These are phyloP conservation scores for Ascochyta lentis DNA, from an alignment of 2,329 filamentous ascomycete genomes.

Conservation along the genomic window DNA sequence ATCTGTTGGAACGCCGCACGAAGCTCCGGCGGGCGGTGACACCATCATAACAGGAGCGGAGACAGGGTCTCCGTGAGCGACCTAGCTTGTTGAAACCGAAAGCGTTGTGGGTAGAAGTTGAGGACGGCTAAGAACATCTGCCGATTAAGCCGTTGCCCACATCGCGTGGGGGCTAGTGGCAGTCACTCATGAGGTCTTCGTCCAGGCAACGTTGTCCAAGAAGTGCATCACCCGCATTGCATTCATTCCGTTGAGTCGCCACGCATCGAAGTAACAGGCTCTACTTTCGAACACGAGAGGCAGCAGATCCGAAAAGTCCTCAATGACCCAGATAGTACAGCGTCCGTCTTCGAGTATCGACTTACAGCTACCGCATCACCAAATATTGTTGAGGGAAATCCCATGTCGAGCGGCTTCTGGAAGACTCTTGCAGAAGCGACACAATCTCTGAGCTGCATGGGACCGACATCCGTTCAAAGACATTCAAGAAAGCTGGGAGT, in stretches of 20 bases:
- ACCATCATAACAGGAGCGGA: constrained; percentile 10
- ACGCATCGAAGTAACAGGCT: not conserved
- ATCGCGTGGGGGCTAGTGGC: not conserved
- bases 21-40: constrained; percentile 4
- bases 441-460: not conserved
- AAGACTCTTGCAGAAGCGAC: not conserved
- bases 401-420: not conserved
- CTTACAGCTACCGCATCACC: not conserved
- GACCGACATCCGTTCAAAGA: not conserved
- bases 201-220: not conserved
- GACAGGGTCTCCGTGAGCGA: constrained; percentile 8
- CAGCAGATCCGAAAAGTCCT: not conserved
- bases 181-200: not conserved
- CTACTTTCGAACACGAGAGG: not conserved
- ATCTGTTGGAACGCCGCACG: not conserved
- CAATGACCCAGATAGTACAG: not conserved
- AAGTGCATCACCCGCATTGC: not conserved
- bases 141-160: constrained; percentile 5
- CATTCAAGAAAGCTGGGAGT: no score
- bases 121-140: not conserved
- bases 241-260: not conserved
- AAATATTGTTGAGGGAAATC: not conserved
- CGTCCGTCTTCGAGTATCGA: not conserved
- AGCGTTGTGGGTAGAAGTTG: not conserved
- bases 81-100: constrained; percentile 6